Evolutionary conservation across 768 basidiomycete genomes (phyloP), one percentile per base, ranked within the genome.

Genomic region (Collybia sordida): DNA sequence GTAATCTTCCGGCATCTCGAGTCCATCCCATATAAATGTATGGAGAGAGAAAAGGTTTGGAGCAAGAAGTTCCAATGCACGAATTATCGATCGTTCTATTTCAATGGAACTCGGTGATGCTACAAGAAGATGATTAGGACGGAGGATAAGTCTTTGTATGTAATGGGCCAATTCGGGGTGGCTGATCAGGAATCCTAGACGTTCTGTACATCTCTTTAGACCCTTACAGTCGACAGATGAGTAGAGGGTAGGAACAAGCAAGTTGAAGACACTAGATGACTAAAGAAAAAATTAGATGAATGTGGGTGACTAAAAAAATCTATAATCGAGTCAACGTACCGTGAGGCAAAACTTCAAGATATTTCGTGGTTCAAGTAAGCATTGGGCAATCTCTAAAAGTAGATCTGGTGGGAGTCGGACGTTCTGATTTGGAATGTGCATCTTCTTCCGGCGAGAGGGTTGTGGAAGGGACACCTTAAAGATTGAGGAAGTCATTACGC

Each of bases 21-120:
- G 45, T 11, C 60, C 62, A 50, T 63, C 63, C 62, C 63, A 64
- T 21, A 64, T 53, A 35, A 64, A 61, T 6, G 49, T 63, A 25
- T 55, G 41, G 36, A 63, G 44, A 6, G 23, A 28, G 27, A 28
- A 22, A 5, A 63, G 46, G 23, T 56, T 47, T 3, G 60, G 63
- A 9, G 45, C 45, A 14, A 64, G 47, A 14, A 38, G 45, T 34
- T 53, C 49, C 11, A 59, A 18, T 21, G 50, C 52, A 22, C 51
- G 24, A 2, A 52, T 45, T 40, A 63, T 40, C 4, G 47, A 42
- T 21, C 15, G 39, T 46, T 62, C 60, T 19, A 23, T 51, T 22
- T 44, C 45, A 25, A 59, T 47, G 38, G 52, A 53, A 45, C 53
- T 38, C 17, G 44, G 49, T 3, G 53, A 46, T 3, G 55, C 44